These are phyloP conservation scores for Coniophora puteana DNA, from an alignment of 1,284 basidiomycete species.

Conservation along the genomic window DNA sequence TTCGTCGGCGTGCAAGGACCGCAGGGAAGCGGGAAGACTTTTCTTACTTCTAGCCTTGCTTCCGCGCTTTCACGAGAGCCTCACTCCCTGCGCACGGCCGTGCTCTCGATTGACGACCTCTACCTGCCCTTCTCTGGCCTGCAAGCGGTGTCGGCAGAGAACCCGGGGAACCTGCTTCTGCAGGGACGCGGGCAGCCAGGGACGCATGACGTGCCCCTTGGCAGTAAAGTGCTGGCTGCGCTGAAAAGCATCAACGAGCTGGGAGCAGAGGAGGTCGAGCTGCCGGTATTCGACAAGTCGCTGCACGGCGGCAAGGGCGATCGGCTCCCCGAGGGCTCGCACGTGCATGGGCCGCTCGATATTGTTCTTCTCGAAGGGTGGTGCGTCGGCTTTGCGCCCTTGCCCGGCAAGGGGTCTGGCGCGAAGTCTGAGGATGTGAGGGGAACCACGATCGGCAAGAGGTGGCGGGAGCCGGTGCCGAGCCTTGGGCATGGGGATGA, in stretches of 20 bases:
- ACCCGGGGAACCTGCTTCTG: slow-evolving; percentile 64
- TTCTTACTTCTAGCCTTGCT: slow-evolving; percentile 55
- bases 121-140: slow-evolving; percentile 72
- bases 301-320: slow-evolving; percentile 80
- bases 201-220: slow-evolving; percentile 78
- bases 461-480: slow-evolving; percentile 21
- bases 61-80: slow-evolving; percentile 44
- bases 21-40: slow-evolving; percentile 84
- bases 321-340: slow-evolving; percentile 42
- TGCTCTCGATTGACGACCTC: slow-evolving; percentile 84
- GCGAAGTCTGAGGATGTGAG: slow-evolving; percentile 26
- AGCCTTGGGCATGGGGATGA: slow-evolving; percentile 40
- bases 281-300: slow-evolving; percentile 90
- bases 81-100: slow-evolving; percentile 53
- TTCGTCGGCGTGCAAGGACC: slow-evolving; percentile 85
- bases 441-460: slow-evolving; percentile 33
- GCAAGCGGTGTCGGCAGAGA: slow-evolving; percentile 43
- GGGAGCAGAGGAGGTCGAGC: slow-evolving; percentile 32
- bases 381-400: slow-evolving; percentile 75
- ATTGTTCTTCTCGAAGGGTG: slow-evolving; percentile 89
- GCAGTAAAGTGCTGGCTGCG: slow-evolving; percentile 44
- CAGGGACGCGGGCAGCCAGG: slow-evolving; percentile 83
- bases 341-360: slow-evolving; percentile 58
- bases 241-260: slow-evolving; percentile 45
- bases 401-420: slow-evolving; percentile 43